These are phyloP conservation scores for Glonium stellatum DNA, from an alignment of 495 filamentous ascomycete species.

Conservation along the genomic window DNA sequence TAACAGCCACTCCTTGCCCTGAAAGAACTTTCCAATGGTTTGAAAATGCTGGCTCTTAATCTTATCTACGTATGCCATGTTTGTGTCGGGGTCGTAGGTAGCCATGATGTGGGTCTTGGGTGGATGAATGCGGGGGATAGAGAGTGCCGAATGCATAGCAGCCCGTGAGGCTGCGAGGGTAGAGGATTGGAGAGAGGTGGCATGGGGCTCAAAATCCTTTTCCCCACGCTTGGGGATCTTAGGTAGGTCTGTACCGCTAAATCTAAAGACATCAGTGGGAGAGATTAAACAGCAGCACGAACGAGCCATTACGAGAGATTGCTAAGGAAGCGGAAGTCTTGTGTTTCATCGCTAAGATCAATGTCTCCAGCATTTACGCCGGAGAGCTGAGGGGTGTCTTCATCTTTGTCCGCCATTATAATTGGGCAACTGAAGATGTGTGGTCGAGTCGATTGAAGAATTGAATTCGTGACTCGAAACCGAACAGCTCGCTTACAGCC, in stretches of 20 bases:
- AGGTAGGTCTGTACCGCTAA: constrained; percentile 25
- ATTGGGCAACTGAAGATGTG: background rate
- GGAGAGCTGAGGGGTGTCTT: constrained; percentile 29
- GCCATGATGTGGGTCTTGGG: constrained; percentile 50
- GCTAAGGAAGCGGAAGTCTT: constrained; percentile 77
- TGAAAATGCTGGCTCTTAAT: constrained; percentile 49
- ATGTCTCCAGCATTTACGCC: constrained; percentile 40
- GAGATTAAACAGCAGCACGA: constrained; percentile 6
- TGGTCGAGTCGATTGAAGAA: background rate
- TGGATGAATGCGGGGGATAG: constrained; percentile 58
- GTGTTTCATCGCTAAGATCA: constrained; percentile 72
- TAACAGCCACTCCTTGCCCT: constrained; percentile 63
- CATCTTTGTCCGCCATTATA: constrained; percentile 40
- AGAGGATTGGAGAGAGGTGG: constrained; percentile 68
- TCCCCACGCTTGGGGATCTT: constrained; percentile 71
- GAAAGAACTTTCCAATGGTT: constrained; percentile 50
- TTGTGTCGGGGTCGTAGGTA: constrained; percentile 47
- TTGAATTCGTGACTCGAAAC: background rate
- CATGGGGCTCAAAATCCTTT: constrained; percentile 95
- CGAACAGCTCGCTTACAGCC: background rate
- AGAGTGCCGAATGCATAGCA: constrained; percentile 85
- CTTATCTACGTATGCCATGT: constrained; percentile 40
- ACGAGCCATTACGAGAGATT: constrained; percentile 44
- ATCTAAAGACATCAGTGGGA: constrained; percentile 4
- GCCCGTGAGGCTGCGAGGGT: constrained; percentile 71